Percentiles rank a stretch among this genome's conserved stretches.
These are phyloP conservation scores for Neoascochyta sp. DNA, from an alignment of 2,329 filamentous ascomycete genomes.

Conservation along the genomic window DNA sequence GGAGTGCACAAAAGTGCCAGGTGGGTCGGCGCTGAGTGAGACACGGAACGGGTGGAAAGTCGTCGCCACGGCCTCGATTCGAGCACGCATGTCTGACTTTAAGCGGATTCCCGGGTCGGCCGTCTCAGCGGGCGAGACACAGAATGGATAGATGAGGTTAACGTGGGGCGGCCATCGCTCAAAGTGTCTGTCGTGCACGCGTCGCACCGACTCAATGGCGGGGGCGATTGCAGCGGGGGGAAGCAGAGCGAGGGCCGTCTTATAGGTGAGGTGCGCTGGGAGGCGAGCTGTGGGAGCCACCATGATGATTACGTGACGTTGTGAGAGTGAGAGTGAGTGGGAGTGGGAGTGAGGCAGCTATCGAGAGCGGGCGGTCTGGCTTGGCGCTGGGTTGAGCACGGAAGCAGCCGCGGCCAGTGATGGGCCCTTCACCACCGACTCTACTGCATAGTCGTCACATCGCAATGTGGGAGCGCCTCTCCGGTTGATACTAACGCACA, in stretches of 20 bases:
- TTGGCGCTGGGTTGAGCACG: constrained; percentile 4
- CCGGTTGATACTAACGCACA: constrained; percentile 6
- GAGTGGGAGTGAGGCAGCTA: too few species aligned
- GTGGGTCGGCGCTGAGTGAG: constrained; percentile 16
- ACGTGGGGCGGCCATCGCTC: constrained; percentile 31
- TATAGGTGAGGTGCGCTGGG: constrained; percentile 24
- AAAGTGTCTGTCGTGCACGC: constrained; percentile 24
- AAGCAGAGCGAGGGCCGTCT: constrained; percentile 24
- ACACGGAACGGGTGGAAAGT: constrained; percentile 16
- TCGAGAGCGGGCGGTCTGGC: too few species aligned
- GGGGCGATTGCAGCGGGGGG: constrained; percentile 18
- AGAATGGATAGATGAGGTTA: constrained; percentile 31
- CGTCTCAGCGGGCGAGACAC: constrained; percentile 16
- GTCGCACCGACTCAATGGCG: constrained; percentile 25
- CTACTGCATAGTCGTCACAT: too few species aligned
- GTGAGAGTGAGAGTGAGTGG: too few species aligned
- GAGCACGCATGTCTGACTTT: constrained; percentile 18
- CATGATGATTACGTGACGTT: constrained; percentile 14
- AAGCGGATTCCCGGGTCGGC: constrained; percentile 2
- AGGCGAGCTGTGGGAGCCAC: too few species aligned
- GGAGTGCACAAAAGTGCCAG: constrained; percentile 17
- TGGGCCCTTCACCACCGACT: too few species aligned
- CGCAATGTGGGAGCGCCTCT: constrained; percentile 32
- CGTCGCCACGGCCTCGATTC: constrained; percentile 18
- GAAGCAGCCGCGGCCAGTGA: constrained; percentile 5